Base-by-base conservation (phyloP, 163 green algal genomes). In the Chlamydomonas reinhardtii region DNA sequence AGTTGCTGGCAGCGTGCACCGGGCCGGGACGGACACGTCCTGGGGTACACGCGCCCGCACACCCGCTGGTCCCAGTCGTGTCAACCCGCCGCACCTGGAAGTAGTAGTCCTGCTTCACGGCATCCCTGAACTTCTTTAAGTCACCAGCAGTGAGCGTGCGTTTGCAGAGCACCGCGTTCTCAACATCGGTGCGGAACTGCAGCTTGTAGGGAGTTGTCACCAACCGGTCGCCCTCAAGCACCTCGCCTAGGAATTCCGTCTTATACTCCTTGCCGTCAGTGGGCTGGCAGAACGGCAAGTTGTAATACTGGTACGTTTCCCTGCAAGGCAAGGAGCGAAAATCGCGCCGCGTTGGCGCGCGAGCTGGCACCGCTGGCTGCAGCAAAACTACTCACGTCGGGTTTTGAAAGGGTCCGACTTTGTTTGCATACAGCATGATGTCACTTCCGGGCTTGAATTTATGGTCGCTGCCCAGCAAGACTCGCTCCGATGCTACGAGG, bases 91-190 rank as follows among this genome's bases (percentile, higher is more conserved):
- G 22, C 64, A 96, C 94, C 92, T 99, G 96, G 89, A 99, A 99
- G 91, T 99, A 99, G 90, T 98, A 99, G 86, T 99, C 97, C 66
- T 97, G 78, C 65, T 94, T 90, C 20, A 99, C 93, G 16, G 98
- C 97, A 31, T 96, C 91, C 1, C 95, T 88, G 22, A 99, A 96
- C 73, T 94, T 93, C 34, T 95, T 83, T 48, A 99, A 43, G 31
- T 85, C 79, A n/a, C 93, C 76, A 24, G 37, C 29, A 68, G 88
- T 90, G 25, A 98, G 75, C 72, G 65, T 91, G 83, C 95, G 95
- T 37, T 86, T 86, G 80, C 98, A 99, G 52, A 99, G 92, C 52
- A 93, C 88, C 65, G 95, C 88, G 72, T 96, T 95, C 68, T 97
- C 94, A 69, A 96, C 92, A 89, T 99, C 95, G 52, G 94, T 91